Evolutionary conservation across 1,284 basidiomycete species (phyloP), one percentile per base, ranked within the genome.

Genomic region (Apiotrichum gamsii): DNA sequence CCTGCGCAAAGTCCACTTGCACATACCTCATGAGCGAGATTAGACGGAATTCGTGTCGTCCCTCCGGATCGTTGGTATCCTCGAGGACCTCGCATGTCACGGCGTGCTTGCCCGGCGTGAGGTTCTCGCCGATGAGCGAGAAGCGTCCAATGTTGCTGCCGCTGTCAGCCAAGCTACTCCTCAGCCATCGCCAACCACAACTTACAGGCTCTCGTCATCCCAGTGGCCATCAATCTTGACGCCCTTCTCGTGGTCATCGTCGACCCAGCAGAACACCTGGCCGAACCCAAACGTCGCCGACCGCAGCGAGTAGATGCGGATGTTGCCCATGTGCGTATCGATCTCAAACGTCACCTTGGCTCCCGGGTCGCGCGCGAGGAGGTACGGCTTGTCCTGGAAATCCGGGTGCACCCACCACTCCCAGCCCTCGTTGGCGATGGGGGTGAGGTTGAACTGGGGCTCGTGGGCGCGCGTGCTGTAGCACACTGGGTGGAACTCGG

Each of bases 221-320:
- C 65, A 68, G 42, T 60, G 65, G 10, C 61, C 67, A 21, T 67
- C 62, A 13, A 69, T 42, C 18, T 47, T 48, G 32, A 46, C 40
- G 18, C 52, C 47, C n/a, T 62, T 45, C 36, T 52, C 40, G 25
- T 45, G 40, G 16, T 51, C 39, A 15, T 64, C 61, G 34, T 64
- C 68, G 29, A 64, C 58, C 70, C 69, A 71, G 45, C 71, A 73
- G 43, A 62, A 52, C 19, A 67, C 54, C 19, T 53, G 65, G 5
- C 71, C 71, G 18, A 73, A 37, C 1, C 67, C 66, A 52, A 69
- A 69, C 19, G 56, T 58, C 51, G 56, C 60, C 24, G 64, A 65
- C 29, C 54, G 53, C 28, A 73, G 46, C 9, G 59, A 57, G 53
- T 72, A 72, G 47, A 73, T 58, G 50, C 70, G 72, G 56, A 73